These are phyloP conservation scores for Stephanodiscus minutulus DNA, from an alignment of 108 stramenopile genomes.

Conservation along the genomic window DNA sequence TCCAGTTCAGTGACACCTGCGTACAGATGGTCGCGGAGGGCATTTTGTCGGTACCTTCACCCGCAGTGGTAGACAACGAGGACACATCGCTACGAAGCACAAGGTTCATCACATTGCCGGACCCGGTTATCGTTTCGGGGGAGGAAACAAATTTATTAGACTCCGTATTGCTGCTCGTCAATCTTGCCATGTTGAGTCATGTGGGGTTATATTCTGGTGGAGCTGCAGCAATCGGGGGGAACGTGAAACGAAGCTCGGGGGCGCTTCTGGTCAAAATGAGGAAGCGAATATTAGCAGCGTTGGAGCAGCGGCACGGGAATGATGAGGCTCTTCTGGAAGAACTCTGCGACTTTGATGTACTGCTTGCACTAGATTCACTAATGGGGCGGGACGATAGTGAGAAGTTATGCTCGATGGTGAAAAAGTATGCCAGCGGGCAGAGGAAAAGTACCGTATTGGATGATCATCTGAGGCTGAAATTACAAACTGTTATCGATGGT, in stretches of 20 bases:
- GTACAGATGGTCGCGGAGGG: conserved; percentile 90
- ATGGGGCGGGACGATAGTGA: conserved; percentile 60
- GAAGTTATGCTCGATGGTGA: conserved; percentile 59
- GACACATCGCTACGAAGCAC: conserved; percentile 38
- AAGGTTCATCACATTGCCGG: conserved; percentile 52
- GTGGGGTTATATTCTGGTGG: conserved; percentile 60
- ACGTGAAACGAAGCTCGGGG: conserved; percentile 67
- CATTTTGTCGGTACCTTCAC: conserved; percentile 32
- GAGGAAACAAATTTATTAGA: conserved; percentile 77
- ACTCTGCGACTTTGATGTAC: conserved; percentile 71
- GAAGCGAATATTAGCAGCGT: conserved; percentile 62
- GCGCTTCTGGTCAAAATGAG: conserved; percentile 69
- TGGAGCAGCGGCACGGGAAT: conserved; percentile 46
- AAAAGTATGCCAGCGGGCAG: conserved; percentile 78
- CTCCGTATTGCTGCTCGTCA: conserved; percentile 82
- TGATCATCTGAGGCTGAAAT: conserved; percentile 46
- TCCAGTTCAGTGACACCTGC: conserved; percentile 81
- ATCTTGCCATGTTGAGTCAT: conserved; percentile 80
- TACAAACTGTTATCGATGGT: conserved; percentile 47
- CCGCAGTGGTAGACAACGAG: conserved; percentile 5
- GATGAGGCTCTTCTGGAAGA: conserved; percentile 32
- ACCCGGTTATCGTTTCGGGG: conserved; percentile 70
- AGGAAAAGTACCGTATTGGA: conserved; percentile 60
- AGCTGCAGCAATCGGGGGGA: conserved; percentile 25
- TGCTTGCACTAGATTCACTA: conserved; percentile 63